Conservation (phyloP, 1,284 basidiomycete species). For the Ustilago tritici region DNA sequence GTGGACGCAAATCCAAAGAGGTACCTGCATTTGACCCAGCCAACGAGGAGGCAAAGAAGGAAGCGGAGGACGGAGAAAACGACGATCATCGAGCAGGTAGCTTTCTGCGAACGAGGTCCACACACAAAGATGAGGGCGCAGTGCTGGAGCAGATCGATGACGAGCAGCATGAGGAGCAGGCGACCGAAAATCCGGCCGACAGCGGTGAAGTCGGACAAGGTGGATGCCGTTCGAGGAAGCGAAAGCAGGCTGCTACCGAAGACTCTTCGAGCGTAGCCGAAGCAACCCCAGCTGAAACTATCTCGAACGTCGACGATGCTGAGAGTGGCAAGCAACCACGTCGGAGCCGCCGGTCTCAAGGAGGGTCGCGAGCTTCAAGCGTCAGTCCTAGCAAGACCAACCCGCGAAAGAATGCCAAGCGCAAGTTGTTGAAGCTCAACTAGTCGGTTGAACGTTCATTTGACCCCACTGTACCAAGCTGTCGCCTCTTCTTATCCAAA, state of each 20-base stretch:
- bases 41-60: background rate
- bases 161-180: slow-evolving; percentile 2
- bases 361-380: slow-evolving; percentile 15
- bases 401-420: slow-evolving; percentile 33
- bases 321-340: slow-evolving; percentile 25
- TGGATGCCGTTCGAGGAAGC: slow-evolving; percentile 19
- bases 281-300: slow-evolving; percentile 8
- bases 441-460: slow-evolving; percentile 4
- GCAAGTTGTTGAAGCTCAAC: slow-evolving; percentile 42
- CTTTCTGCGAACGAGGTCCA: slow-evolving; percentile 5
- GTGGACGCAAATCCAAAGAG: slow-evolving; percentile 23
- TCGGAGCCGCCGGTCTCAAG: slow-evolving; percentile 38
- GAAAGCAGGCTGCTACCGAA: slow-evolving; percentile 19
- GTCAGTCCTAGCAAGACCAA: slow-evolving; percentile 23
- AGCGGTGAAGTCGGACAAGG: slow-evolving; percentile 6
- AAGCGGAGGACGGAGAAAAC: slow-evolving; percentile 5
- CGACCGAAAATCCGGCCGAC: background rate
- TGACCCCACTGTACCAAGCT: background rate
- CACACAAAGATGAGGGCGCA: slow-evolving; percentile 3
- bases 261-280: slow-evolving; percentile 2
- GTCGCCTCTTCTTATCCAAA: background rate
- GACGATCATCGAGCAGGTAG: background rate
- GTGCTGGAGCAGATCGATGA: slow-evolving; percentile 2
- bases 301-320: slow-evolving; percentile 7
- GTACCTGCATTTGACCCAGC: background rate